Evolutionary conservation across 1,284 basidiomycete genomes (phyloP), one percentile per base, ranked within the genome.

Genomic region (Coniferiporia weirii): DNA sequence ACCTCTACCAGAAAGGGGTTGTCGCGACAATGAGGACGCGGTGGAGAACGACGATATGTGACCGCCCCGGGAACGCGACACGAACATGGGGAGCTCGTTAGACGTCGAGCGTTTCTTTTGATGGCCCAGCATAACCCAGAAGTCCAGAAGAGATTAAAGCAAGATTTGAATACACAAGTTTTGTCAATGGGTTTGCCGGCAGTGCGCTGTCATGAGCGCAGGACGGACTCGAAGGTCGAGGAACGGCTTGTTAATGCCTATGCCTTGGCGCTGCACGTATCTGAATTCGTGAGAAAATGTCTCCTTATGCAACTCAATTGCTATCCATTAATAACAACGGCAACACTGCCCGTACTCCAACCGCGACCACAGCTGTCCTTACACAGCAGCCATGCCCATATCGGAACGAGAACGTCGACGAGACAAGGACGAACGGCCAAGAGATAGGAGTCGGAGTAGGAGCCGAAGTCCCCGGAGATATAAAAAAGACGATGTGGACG

Each of bases 381-480:
- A 27, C 5, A 27, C 27, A 2, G 27, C 27, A 27, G 27, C 27
- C 27, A 27, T 27, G 27, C 27, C 22, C 47, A 57, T 57, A 47
- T 32, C 56, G 15, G 48, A 51, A 19, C 56, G 56, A 12, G 56
- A 57, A n/a, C 32, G 43, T 15, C 34, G 44, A 46, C 19, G n/a
- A 47, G 34, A 40, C 40, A 52, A 38, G 38, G 4, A 20, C 10
- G 35, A 52, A 38, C 34, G 58, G 48, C 34, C 27, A 10, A 55
- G 36, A 47, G 17, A 38, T 43, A 48, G 61, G 22, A 36, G n/a
- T 44, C 22, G 60, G 43, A 62, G 63, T 34, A 47, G 67, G 61
- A 68, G 69, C 43, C 61, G 43, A 52, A 66, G 64, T 44, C 64
- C 64, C 13, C 49, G 61, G 17, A 15, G 58, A 59, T 40, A 40